phyloP scores from a whole-genome alignment of 2,329 filamentous ascomycete species.

The Fonsecaea nubica region DNA sequence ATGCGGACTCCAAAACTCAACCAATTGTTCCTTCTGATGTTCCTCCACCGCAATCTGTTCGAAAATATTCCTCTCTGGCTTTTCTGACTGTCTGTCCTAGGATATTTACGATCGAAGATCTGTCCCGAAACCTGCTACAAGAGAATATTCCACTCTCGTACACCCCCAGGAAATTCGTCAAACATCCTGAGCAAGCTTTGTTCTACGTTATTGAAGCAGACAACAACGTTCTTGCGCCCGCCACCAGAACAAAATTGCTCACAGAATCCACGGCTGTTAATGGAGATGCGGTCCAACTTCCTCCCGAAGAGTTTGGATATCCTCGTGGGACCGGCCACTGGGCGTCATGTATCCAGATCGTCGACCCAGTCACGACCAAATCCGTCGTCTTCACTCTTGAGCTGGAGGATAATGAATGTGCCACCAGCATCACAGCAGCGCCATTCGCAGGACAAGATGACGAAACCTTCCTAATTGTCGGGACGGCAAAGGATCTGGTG shows the following conservation, averaged over 20 bases:
- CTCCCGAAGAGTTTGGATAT: constrained; percentile 86
- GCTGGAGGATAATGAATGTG: constrained; percentile 86
- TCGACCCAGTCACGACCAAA: constrained; percentile 82
- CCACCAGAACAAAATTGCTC: constrained; percentile 76
- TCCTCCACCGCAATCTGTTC: constrained; percentile 4
- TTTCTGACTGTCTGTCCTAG: constrained; percentile 50
- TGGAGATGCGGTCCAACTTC: constrained; percentile 72
- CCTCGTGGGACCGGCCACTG: constrained; percentile 83
- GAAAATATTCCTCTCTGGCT: neutral
- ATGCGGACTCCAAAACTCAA: constrained; percentile 57
- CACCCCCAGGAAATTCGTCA: constrained; percentile 85
- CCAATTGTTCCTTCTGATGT: constrained; percentile 98
- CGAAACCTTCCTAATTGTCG: constrained; percentile 90
- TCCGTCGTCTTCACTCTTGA: constrained; percentile 78
- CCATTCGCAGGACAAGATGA: constrained; percentile 87
- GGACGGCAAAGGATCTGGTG: constrained; percentile 88
- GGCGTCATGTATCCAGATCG: constrained; percentile 92
- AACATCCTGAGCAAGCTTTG: constrained; percentile 83
- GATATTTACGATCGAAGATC: constrained; percentile 88
- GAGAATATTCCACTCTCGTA: constrained; percentile 86
- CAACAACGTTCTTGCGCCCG: constrained; percentile 83
- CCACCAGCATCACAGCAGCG: constrained; percentile 82
- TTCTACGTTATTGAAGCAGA: constrained; percentile 96
- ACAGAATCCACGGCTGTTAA: constrained; percentile 74
- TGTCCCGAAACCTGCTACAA: constrained; percentile 84